A percentile compares a stretch with the other conserved stretches of the same genome.
Evolutionary conservation across 331 rosid genomes (phyloP).

Genomic region (Pyracantha coccinea): DNA sequence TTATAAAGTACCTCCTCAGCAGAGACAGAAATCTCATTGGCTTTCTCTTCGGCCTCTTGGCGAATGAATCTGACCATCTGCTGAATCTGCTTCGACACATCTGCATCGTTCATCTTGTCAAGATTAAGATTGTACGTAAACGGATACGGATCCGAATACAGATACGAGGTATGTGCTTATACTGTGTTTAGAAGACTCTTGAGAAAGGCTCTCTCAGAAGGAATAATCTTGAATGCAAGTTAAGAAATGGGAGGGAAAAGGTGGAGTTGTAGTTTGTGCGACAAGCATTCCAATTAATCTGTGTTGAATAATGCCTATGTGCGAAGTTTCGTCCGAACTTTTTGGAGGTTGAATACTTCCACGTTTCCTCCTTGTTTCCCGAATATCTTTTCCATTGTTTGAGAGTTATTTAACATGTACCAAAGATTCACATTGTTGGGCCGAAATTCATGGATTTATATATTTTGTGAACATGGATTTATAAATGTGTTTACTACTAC

Average conservation of each 20-base stretch:
- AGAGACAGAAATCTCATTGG: constrained; percentile 57
- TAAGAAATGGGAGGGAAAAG: neutral
- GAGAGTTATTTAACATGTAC: too few relatives aligned
- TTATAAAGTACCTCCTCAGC: constrained; percentile 43
- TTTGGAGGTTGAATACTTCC: constrained; percentile 17
- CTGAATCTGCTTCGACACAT: constrained; percentile 62
- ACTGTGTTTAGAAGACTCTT: neutral
- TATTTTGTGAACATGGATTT: too few relatives aligned
- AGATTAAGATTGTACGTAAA: neutral
- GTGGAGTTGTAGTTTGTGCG: neutral
- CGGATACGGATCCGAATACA: neutral
- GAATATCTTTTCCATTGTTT: neutral
- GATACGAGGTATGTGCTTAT: too few relatives aligned
- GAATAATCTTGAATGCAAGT: neutral
- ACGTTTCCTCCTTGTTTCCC: neutral
- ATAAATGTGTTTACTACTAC: too few relatives aligned
- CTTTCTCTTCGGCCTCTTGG: constrained; percentile 77
- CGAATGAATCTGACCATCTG: constrained; percentile 79
- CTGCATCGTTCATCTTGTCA: constrained; percentile 55
- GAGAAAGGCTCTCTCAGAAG: neutral
- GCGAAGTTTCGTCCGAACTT: constrained; percentile 16
- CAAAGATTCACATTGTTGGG: too few relatives aligned
- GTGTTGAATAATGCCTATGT: neutral
- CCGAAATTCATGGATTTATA: too few relatives aligned
- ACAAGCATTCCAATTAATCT: neutral